Evolutionary conservation across 2,329 filamentous ascomycete species (phyloP), one percentile per base, ranked within the genome.

Genomic region (Pleoardoris graminearum): DNA sequence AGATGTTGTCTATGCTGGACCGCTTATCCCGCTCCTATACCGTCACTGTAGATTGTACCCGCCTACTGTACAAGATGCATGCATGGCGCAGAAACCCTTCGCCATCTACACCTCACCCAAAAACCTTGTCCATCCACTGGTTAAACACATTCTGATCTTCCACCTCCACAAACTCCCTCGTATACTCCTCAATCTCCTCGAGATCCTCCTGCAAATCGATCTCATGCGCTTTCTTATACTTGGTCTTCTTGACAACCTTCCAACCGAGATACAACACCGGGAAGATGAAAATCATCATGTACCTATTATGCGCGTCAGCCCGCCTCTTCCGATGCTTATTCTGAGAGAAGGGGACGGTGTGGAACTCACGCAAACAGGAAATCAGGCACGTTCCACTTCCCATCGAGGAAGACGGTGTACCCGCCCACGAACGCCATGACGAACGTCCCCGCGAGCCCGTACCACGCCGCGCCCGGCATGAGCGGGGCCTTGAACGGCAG

Each of bases 381-480:
- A 6, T 82, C 84, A 6, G 86, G 80, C 0, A 88, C 67, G 53
- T 84, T 80, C 89, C 88, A 93, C 4, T 80, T 79, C 3, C 78
- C 79, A 0, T 87, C 85, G 39, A 92, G 69, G 63, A 93, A 94
- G 1, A 92, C 87, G 0, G 85, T 81, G 57, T 91, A 93, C 0
- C 89, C 89, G 7, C 87, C 84, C 1, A 91, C 84, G 60, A 92
- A 85, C 0, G 85, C 82, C 85, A 93, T 91, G 57, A 88, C 70
- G 43, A 83, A 82, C 1, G 85, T 88, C 22, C 82, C 84, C 0
- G 76, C 68, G 5, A 90, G 73, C 0, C 84, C 85, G 43, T 86
- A 84, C 66, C 82, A 92, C 0, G 89, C 88, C 0, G 83, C 80
- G 61, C 85, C 92, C 2, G 90, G 90, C 75, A 91, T 88, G 37